Evolutionary conservation across 2,329 filamentous ascomycete genomes (phyloP).

Genomic region (Cladorrhinum sp.): DNA sequence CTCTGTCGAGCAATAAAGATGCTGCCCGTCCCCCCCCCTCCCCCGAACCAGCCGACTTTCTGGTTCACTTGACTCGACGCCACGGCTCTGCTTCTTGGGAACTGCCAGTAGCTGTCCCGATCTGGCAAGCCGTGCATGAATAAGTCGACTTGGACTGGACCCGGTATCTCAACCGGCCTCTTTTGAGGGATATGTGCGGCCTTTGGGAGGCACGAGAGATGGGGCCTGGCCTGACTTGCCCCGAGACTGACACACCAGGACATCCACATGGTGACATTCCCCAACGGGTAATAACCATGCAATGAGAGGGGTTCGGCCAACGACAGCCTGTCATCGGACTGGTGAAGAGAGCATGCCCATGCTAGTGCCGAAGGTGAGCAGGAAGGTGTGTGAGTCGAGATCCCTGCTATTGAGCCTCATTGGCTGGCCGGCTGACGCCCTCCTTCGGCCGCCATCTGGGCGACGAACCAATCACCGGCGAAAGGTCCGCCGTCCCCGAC

Average conservation of each 20-base stretch:
- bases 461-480: conserved; percentile 5
- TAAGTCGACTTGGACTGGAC: conserved; percentile 1
- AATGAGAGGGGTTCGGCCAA: conserved; percentile 21
- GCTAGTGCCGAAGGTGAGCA: conserved; percentile 29
- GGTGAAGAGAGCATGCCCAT: conserved; percentile 20
- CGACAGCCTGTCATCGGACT: conserved; percentile 20
- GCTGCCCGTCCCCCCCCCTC: conserved; percentile 1
- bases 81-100: conserved; percentile 13
- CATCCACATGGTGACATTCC: conserved; percentile 1
- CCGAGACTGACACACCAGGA: not conserved
- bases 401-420: conserved; percentile 30
- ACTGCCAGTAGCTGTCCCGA: conserved; percentile 14
- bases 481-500: not conserved
- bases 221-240: conserved; percentile 5
- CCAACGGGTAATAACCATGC: conserved; percentile 24
- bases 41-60: conserved; percentile 10
- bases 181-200: conserved; percentile 3
- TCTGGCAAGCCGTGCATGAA: conserved; percentile 23
- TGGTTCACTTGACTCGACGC: conserved; percentile 15
- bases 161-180: conserved; percentile 5
- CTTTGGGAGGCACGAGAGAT: conserved; percentile 11
- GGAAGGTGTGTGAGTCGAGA: conserved; percentile 28
- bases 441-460: conserved; percentile 24
- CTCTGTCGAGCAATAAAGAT: conserved; percentile 6
- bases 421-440: conserved; percentile 27